These are phyloP conservation scores for Trichomonas vaginalis DNA, from an alignment of 208 protist genomes.

Conservation along the genomic window DNA sequence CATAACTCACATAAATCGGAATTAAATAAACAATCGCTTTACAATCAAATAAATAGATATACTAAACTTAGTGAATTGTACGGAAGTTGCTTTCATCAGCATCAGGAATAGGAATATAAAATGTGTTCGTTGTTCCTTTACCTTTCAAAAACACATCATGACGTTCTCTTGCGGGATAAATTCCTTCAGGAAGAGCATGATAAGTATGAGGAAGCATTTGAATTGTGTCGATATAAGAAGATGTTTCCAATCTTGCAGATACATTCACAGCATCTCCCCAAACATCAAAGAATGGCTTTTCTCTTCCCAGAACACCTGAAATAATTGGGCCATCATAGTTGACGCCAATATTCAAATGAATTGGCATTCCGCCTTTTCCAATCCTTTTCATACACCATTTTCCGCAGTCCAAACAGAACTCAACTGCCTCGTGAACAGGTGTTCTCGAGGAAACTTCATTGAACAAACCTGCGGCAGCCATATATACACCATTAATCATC, in stretches of 20 bases:
- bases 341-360: neutral
- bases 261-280: neutral
- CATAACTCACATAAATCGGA: no score
- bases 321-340: neutral
- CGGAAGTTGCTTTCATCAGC: no score
- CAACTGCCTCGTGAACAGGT: neutral
- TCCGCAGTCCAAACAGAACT: neutral
- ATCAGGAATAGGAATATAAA: neutral
- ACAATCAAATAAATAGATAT: no score
- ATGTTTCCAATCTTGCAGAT: neutral
- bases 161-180: neutral
- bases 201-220: neutral
- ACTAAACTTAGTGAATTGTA: no score
- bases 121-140: neutral
- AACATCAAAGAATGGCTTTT: neutral
- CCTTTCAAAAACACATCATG: neutral
- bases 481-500: constrained; percentile 11
- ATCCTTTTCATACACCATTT: neutral
- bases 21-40: no score
- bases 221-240: neutral
- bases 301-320: neutral
- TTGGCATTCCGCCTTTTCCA: neutral
- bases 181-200: neutral
- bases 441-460: neutral
- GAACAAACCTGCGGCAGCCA: neutral